Evolutionary conservation across 208 protist species (phyloP).

Genomic region (Porcisia hertigi): DNA sequence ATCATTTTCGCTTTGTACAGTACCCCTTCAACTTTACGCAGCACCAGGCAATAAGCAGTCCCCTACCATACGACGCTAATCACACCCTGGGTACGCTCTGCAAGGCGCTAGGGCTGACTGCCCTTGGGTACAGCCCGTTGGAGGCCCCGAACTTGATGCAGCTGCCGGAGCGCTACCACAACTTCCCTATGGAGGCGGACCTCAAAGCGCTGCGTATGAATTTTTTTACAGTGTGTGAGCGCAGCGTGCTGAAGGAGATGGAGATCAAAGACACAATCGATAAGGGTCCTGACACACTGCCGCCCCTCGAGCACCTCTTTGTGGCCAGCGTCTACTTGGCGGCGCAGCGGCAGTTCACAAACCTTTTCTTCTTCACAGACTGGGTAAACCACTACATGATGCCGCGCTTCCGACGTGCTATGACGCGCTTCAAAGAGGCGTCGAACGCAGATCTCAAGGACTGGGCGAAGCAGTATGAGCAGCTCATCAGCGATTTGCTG

Average conservation of each 20-base stretch:
- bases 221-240: constrained; percentile 85
- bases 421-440: constrained; percentile 83
- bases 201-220: constrained; percentile 85
- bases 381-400: constrained; percentile 80
- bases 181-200: constrained; percentile 84
- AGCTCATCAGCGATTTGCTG: constrained; percentile 79
- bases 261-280: constrained; percentile 87
- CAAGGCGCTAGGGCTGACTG: constrained; percentile 65
- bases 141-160: constrained; percentile 85
- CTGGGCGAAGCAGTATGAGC: constrained; percentile 89
- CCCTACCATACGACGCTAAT: constrained; percentile 82
- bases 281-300: constrained; percentile 72
- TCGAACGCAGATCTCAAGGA: constrained; percentile 84
- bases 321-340: constrained; percentile 75
- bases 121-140: constrained; percentile 81
- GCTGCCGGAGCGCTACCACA: constrained; percentile 89
- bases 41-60: constrained; percentile 71
- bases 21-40: constrained; percentile 89
- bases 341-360: constrained; percentile 85
- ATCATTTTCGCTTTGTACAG: constrained; percentile 87
- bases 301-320: constrained; percentile 82
- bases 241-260: constrained; percentile 85
- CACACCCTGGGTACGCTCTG: constrained; percentile 78
- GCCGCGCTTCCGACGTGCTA: constrained; percentile 69
- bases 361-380: constrained; percentile 80